Evolutionary conservation across 2,329 filamentous ascomycete genomes (phyloP).

Genomic region (Paraconiothyrium brasiliense): DNA sequence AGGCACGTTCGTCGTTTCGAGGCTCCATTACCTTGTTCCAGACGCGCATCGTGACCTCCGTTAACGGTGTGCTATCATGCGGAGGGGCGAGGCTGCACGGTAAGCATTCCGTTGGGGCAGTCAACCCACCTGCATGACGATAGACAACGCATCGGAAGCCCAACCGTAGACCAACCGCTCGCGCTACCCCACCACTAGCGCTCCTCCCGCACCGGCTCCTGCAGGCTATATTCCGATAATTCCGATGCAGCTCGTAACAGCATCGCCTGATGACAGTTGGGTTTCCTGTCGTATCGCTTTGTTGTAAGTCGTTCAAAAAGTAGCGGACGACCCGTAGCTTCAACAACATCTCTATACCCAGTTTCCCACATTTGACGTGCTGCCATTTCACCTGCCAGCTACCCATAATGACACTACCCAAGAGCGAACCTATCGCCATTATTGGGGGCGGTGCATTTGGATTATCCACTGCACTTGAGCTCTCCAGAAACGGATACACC

Average conservation of each 20-base stretch:
- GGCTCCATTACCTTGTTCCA: background rate
- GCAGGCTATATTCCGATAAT: constrained; percentile 9
- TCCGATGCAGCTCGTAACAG: constrained; percentile 4
- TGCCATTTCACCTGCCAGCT: background rate
- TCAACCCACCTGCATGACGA: background rate
- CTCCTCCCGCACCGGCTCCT: background rate
- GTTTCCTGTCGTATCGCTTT: background rate
- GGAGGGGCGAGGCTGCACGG: background rate
- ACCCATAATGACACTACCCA: constrained; percentile 31
- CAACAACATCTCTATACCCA: background rate
- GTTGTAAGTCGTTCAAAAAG: background rate
- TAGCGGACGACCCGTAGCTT: background rate
- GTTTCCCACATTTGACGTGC: background rate
- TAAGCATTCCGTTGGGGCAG: background rate
- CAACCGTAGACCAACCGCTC: background rate
- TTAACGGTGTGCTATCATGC: background rate
- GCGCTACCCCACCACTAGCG: constrained; percentile 14
- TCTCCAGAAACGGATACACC: constrained; percentile 40
- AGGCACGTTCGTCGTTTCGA: background rate
- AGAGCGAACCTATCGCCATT: constrained; percentile 36
- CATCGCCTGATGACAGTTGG: constrained; percentile 1
- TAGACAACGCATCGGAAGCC: background rate
- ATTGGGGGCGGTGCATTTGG: constrained; percentile 45
- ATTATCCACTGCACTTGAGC: constrained; percentile 41
- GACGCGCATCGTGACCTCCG: constrained; percentile 1